Evolutionary conservation across 257 asterid species (phyloP).

Genomic region (Salvia hispanica): DNA sequence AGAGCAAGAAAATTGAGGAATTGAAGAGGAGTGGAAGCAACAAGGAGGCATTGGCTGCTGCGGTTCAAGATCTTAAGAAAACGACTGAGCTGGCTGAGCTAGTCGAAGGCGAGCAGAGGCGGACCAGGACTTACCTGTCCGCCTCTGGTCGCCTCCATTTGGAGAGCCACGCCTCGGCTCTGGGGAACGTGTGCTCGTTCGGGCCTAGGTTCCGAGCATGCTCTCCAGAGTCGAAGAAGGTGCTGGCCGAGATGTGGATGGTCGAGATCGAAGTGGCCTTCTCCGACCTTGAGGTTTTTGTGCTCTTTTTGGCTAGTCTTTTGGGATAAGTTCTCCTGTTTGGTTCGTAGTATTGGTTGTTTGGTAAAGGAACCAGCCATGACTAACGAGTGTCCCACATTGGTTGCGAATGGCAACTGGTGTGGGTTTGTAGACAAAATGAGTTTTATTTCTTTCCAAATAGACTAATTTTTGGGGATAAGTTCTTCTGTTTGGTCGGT

Average conservation of each 20-base stretch:
- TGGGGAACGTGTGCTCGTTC: constrained; percentile 79
- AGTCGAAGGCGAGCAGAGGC: constrained; percentile 56
- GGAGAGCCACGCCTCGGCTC: constrained; percentile 82
- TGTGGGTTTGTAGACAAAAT: too few relatives aligned
- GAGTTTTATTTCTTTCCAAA: too few relatives aligned
- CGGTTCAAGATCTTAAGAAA: constrained; percentile 68
- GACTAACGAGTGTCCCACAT: too few relatives aligned
- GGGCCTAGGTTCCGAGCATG: constrained; percentile 79
- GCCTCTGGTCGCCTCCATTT: constrained; percentile 78
- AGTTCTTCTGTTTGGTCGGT: too few relatives aligned
- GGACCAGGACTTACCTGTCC: constrained; percentile 50
- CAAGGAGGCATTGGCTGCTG: constrained; percentile 74
- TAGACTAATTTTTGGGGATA: too few relatives aligned
- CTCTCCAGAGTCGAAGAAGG: constrained; percentile 47
- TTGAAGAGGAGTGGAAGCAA: constrained; percentile 72
- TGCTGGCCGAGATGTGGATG: constrained; percentile 84
- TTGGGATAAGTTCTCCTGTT: too few relatives aligned
- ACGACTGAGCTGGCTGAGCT: constrained; percentile 56
- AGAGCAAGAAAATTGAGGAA: constrained; percentile 63
- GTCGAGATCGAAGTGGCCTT: constrained; percentile 87
- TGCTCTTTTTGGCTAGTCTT: too few relatives aligned
- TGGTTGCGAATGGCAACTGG: too few relatives aligned
- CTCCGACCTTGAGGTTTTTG: constrained; percentile 59
- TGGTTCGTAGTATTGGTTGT: too few relatives aligned
- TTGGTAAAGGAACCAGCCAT: too few relatives aligned